Base-by-base conservation (phyloP, 352 stramenopile genomes). In the Globisporangium okanoganense region DNA sequence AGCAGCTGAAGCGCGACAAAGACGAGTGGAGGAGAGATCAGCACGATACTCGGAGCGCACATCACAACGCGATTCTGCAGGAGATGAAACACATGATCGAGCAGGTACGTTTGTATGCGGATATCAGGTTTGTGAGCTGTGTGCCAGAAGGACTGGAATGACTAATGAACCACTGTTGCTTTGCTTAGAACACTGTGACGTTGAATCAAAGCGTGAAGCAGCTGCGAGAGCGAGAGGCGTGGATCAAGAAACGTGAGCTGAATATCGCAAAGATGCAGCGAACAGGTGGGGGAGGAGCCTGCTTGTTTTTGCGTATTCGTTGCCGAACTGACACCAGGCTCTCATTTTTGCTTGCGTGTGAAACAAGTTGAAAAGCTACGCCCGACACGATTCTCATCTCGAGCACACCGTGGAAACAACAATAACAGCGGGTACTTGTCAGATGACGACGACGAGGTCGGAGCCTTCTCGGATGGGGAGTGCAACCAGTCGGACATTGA, bases 31-130 rank as follows among this genome's bases (percentile, higher is more conserved):
- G 72, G 29, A 64, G 48, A 18, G 72, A 80, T 56, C 75, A 67
- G 59, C 52, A 56, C 18, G 22, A 9, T 6, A 51, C 38, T 12
- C 56, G 57, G 22, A 52, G 60, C 20, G 35, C 33, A 7, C 41
- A 61, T 18, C 47, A 64, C 22, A 69, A 70, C 55, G 70, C 71
- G 22, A 75, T 87, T 44, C 61, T 84, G 29, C 66, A 70, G 5
- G 76, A 90, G 50, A 82, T 87, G 67, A 84, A 83, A 53, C 65
- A 66, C 3, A 87, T 88, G 70, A 82, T 88, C 43, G 76, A 90
- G 53, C 68, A 87, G 62, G 73, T 82, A 45, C 36, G 27, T 31
- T n/a, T 56, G 14, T 31, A 16, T 40, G 25, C n/a, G 5, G 8
- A n/a, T 36, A 18, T 31, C n/a, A n/a, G 20, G 22, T 6, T 38